Percentiles rank a stretch among this genome's conserved stretches.
phyloP scores from a whole-genome alignment of 2,329 filamentous ascomycete species.

The Magnaporthiopsis poae region DNA sequence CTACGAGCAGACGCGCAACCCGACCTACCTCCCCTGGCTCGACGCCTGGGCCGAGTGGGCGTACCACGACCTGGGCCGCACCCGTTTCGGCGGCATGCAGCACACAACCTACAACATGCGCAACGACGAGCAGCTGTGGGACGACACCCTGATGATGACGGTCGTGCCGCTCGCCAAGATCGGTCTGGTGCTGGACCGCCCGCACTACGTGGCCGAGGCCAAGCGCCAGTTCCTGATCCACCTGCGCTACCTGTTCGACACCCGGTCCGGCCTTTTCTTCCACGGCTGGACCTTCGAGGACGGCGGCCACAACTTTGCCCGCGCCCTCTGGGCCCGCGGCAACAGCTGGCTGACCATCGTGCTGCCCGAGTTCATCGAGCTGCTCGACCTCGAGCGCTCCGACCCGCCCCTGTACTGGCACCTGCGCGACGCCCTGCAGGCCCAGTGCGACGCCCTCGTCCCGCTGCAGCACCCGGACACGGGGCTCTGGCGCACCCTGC shows the following conservation, averaged over 20 bases:
- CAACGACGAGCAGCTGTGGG: conserved; percentile 71
- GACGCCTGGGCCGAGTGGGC: conserved; percentile 78
- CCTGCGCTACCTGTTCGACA: conserved; percentile 69
- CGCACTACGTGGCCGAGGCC: conserved; percentile 67
- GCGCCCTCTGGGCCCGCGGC: conserved; percentile 47
- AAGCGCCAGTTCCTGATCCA: conserved; percentile 70
- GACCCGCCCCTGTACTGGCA: conserved; percentile 54
- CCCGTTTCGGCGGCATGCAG: conserved; percentile 62
- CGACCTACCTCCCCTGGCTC: conserved; percentile 64
- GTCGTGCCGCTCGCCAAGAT: conserved; percentile 74
- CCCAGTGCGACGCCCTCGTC: conserved; percentile 57
- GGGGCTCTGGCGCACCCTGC: conserved; percentile 65
- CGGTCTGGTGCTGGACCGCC: conserved; percentile 57
- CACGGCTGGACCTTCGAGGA: conserved; percentile 73
- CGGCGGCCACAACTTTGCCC: conserved; percentile 52
- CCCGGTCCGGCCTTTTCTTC: conserved; percentile 63
- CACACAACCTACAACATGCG: conserved; percentile 63
- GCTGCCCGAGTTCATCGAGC: conserved; percentile 71
- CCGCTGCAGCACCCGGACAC: conserved; percentile 44
- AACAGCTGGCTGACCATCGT: conserved; percentile 73
- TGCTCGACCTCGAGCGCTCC: conserved; percentile 49
- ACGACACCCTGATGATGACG: conserved; percentile 83
- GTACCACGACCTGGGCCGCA: conserved; percentile 64
- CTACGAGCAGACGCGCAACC: conserved; percentile 64
- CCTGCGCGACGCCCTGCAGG: conserved; percentile 53